phyloP scores from a whole-genome alignment of 208 protist genomes.

The Trypanosoma platydactyli region DNA sequence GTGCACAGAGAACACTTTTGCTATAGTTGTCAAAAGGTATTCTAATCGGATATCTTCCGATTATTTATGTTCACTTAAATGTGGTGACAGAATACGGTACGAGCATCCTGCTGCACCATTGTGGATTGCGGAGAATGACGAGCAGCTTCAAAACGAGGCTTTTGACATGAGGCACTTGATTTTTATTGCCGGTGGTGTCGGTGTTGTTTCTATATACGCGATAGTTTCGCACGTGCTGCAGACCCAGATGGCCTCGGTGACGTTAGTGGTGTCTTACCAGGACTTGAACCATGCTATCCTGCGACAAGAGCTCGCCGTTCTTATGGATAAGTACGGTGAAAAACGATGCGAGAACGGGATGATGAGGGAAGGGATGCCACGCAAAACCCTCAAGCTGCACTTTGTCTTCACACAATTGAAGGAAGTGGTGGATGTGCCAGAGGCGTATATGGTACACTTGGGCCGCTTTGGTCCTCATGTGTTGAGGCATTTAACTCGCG shows the following conservation, averaged over 20 bases:
- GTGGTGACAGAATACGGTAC: conserved; percentile 49
- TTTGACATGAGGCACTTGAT: conserved; percentile 42
- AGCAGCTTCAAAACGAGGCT: conserved; percentile 22
- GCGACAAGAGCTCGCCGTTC: conserved; percentile 37
- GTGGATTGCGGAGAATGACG: conserved; percentile 48
- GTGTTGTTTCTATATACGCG: conserved; percentile 59
- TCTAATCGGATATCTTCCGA: conserved; percentile 38
- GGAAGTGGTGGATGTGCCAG: conserved; percentile 1
- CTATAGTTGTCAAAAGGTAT: conserved; percentile 56
- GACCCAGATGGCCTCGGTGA: conserved; percentile 43
- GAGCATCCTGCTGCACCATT: conserved; percentile 48
- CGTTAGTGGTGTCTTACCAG: conserved; percentile 50
- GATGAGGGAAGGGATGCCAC: neutral
- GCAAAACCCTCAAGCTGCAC: conserved; percentile 6
- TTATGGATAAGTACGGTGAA: conserved; percentile 25
- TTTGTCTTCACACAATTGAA: conserved; percentile 15
- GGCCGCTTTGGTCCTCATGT: conserved; percentile 18
- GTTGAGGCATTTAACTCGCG: conserved; percentile 15
- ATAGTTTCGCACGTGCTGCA: conserved; percentile 46
- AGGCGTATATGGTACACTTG: conserved; percentile 17
- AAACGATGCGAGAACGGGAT: neutral
- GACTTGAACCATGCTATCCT: conserved; percentile 41
- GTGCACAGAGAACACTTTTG: conserved; percentile 49
- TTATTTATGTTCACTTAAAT: conserved; percentile 42
- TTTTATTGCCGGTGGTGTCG: conserved; percentile 67